Evolutionary conservation across 768 basidiomycete species (phyloP), one percentile per base, ranked within the genome.

Genomic region (Russula olivacea): DNA sequence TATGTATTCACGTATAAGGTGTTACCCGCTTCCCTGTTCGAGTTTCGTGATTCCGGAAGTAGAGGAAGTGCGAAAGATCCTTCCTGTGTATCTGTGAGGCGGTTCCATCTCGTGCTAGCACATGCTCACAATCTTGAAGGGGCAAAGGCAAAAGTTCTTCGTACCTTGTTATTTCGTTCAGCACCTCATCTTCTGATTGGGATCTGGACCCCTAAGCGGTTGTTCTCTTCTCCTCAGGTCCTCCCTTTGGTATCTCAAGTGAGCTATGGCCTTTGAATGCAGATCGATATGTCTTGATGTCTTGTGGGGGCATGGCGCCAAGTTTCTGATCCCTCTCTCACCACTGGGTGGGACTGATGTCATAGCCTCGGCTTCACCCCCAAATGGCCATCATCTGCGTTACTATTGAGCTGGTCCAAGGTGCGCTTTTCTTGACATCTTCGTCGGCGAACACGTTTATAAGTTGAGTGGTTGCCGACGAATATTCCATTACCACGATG

Each of bases 121-220:
- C 57, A 63, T 47, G 62, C 57, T 8, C 61, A 30, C 25, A 23
- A 38, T n/a, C 57, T 47, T 15, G 56, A 63, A 63, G 23, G 57
- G 51, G 57, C 9, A 47, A 58, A 15, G 38, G 32, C 19, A 6
- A 36, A 53, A 53, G 32, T 49, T 45, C 55, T 28, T 51, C 49
- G 25, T 51, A 12, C 19, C 38, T 47, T 47, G 45, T 47, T 21
- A 47, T 47, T 19, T 52, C 54, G 21, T 43, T 51, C 40, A 17
- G n/a, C 21, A 55, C 23, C 12, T 50, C 45, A 36, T 43, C 34
- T 19, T n/a, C 56, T 58, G 50, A 48, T 58, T 40, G 6, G 21
- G 56, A 58, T 48, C 51, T 45, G 25, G 32, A 14, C 41, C 41
- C n/a, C 9, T 58, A 52, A 41, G 41, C 10, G 25, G 32, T 45